phyloP scores from a whole-genome alignment of 2,329 filamentous ascomycete species.

The Sporothrix brunneoviolacea region DNA sequence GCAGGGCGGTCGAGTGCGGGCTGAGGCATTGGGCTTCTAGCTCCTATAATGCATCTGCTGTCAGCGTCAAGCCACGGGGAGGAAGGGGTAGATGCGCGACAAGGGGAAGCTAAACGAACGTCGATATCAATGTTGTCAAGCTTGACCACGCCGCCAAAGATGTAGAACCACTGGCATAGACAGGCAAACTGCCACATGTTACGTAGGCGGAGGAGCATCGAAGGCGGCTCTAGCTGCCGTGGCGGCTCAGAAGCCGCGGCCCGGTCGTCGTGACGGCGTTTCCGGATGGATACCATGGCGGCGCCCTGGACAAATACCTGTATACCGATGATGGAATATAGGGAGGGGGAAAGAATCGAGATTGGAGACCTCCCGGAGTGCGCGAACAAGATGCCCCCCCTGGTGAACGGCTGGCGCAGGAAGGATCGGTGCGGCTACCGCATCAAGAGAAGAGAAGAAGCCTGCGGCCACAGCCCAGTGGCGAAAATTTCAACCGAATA shows the following conservation, averaged over 20 bases:
- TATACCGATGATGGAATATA: too few species aligned
- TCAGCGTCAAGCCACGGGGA: background rate
- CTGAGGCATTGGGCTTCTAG: slow-evolving; percentile 85
- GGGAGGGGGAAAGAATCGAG: too few species aligned
- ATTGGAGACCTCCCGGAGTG: too few species aligned
- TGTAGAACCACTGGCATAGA: slow-evolving; percentile 84
- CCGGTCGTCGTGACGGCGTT: slow-evolving; percentile 23
- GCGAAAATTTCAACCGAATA: too few species aligned
- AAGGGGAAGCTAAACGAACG: slow-evolving; percentile 42
- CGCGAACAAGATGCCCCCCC: too few species aligned
- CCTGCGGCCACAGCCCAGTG: too few species aligned
- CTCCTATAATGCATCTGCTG: slow-evolving; percentile 49
- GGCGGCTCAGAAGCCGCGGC: slow-evolving; percentile 37
- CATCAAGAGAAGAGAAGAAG: too few species aligned
- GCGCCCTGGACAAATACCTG: background rate
- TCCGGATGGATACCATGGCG: slow-evolving; percentile 15
- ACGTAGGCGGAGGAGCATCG: slow-evolving; percentile 61
- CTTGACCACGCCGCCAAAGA: slow-evolving; percentile 85
- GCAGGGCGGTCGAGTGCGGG: slow-evolving; percentile 64
- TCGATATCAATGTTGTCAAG: slow-evolving; percentile 86
- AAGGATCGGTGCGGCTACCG: too few species aligned
- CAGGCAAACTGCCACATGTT: slow-evolving; percentile 96
- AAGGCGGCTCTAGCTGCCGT: slow-evolving; percentile 21
- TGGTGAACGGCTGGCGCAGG: too few species aligned
- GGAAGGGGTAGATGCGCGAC: background rate